A percentile compares a stretch with the other conserved stretches of the same genome.
Conservation (phyloP, 768 basidiomycete genomes). For the Mycena galopus region DNA sequence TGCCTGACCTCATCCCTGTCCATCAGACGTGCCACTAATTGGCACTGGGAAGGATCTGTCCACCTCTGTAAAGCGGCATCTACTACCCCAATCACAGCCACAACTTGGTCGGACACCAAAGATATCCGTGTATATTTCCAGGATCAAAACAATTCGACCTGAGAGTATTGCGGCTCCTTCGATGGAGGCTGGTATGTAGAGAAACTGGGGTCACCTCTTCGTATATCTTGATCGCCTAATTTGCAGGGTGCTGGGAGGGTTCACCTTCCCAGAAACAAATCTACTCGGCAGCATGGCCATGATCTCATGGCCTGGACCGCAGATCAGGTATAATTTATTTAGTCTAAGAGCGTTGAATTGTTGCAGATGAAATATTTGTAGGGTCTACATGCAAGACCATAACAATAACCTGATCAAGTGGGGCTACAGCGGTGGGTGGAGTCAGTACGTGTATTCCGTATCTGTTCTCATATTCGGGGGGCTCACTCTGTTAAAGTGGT, state of each 20-base stretch:
- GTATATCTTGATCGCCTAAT: no score
- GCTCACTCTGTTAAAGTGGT: no score
- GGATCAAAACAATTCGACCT: neutral
- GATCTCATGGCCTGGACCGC: neutral
- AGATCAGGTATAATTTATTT: neutral
- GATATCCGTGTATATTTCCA: constrained; percentile 2
- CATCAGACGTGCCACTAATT: neutral
- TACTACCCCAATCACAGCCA: neutral
- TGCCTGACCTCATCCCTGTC: no score
- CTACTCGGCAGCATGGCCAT: neutral
- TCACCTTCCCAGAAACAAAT: neutral
- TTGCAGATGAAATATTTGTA: neutral
- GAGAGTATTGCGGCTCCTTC: neutral
- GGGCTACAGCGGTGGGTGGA: neutral
- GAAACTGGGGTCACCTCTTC: no score
- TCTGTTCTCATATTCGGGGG: no score
- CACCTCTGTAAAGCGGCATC: neutral
- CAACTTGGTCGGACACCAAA: neutral
- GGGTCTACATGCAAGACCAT: neutral
- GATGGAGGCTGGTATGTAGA: neutral
- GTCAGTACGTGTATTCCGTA: no score
- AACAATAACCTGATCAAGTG: neutral
- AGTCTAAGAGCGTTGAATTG: neutral
- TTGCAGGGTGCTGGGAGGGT: neutral
- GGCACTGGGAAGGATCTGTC: neutral